These are phyloP conservation scores for Akanthomyces dipterigenus DNA, from an alignment of 2,329 filamentous ascomycete species.

Conservation along the genomic window DNA sequence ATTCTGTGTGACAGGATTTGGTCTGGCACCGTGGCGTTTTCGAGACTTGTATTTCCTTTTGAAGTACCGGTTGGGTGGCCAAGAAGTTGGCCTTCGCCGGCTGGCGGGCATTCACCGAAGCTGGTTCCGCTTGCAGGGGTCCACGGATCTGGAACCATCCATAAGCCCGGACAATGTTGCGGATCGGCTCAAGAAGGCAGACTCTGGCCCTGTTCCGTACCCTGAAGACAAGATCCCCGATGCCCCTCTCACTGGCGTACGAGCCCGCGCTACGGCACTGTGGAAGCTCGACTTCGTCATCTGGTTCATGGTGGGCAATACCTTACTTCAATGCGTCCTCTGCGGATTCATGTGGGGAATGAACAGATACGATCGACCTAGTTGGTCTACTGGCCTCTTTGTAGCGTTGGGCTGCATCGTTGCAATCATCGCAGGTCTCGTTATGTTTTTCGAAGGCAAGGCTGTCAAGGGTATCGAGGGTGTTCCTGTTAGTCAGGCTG, in stretches of 20 bases:
- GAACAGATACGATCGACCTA: slow-evolving; percentile 65
- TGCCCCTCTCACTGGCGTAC: slow-evolving; percentile 61
- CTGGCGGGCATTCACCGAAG: slow-evolving; percentile 67
- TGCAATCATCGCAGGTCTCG: slow-evolving; percentile 59
- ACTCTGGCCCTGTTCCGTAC: slow-evolving; percentile 45
- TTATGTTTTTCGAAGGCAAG: slow-evolving; percentile 67
- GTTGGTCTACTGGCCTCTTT: slow-evolving; percentile 74
- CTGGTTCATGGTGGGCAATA: slow-evolving; percentile 74
- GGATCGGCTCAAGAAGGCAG: slow-evolving; percentile 31
- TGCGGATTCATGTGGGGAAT: slow-evolving; percentile 79
- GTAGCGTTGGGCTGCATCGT: slow-evolving; percentile 67
- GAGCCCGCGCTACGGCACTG: slow-evolving; percentile 57
- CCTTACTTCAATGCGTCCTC: slow-evolving; percentile 66
- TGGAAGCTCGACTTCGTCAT: slow-evolving; percentile 79
- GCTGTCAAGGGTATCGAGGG: slow-evolving; percentile 66
- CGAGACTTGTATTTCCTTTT: slow-evolving; percentile 70
- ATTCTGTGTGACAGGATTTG: slow-evolving; percentile 76
- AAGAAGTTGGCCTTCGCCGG: slow-evolving; percentile 52
- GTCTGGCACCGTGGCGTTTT: slow-evolving; percentile 72
- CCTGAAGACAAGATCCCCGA: slow-evolving; percentile 58
- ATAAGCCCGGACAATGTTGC: slow-evolving; percentile 48
- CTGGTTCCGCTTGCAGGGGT: slow-evolving; percentile 70
- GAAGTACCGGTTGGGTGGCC: slow-evolving; percentile 50
- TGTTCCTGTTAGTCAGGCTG: slow-evolving; percentile 53
- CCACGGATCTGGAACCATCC: slow-evolving; percentile 47